Evolutionary conservation across 2,329 filamentous ascomycete genomes (phyloP).

Genomic region (Trichoderma sp.): DNA sequence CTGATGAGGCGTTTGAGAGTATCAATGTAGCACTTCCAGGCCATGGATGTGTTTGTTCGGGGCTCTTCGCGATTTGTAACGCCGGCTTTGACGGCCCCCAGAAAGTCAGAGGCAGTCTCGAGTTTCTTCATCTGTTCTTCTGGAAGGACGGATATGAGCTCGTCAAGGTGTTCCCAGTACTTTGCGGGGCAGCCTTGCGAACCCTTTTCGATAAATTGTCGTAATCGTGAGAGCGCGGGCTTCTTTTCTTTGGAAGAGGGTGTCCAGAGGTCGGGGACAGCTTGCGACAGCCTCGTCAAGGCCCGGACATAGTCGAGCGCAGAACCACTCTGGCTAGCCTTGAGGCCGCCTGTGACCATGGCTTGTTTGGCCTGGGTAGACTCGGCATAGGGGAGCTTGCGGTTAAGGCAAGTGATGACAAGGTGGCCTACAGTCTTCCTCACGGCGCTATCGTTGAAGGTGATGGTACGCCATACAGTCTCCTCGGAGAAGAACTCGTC

Average conservation of each 20-base stretch:
- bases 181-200: slow-evolving; percentile 71
- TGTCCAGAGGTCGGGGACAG: slow-evolving; percentile 72
- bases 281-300: slow-evolving; percentile 63
- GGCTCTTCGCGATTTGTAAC: slow-evolving; percentile 74
- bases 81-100: slow-evolving; percentile 68
- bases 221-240: slow-evolving; percentile 56
- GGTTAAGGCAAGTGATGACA: slow-evolving; percentile 48
- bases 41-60: slow-evolving; percentile 62
- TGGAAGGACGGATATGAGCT: slow-evolving; percentile 62
- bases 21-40: slow-evolving; percentile 75
- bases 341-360: slow-evolving; percentile 72
- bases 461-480: slow-evolving; percentile 65
- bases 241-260: slow-evolving; percentile 49
- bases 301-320: slow-evolving; percentile 67
- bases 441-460: slow-evolving; percentile 56
- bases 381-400: slow-evolving; percentile 48
- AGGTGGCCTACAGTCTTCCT: slow-evolving; percentile 53
- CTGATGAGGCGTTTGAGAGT: slow-evolving; percentile 54
- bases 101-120: slow-evolving; percentile 58
- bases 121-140: slow-evolving; percentile 37
- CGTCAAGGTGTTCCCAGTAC: slow-evolving; percentile 70
- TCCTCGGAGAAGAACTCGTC: slow-evolving; percentile 64
- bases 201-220: slow-evolving; percentile 74
- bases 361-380: slow-evolving; percentile 52
- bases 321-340: slow-evolving; percentile 70